Conservation (phyloP, 108 stramenopile species). For the Epithemia pelagica region DNA sequence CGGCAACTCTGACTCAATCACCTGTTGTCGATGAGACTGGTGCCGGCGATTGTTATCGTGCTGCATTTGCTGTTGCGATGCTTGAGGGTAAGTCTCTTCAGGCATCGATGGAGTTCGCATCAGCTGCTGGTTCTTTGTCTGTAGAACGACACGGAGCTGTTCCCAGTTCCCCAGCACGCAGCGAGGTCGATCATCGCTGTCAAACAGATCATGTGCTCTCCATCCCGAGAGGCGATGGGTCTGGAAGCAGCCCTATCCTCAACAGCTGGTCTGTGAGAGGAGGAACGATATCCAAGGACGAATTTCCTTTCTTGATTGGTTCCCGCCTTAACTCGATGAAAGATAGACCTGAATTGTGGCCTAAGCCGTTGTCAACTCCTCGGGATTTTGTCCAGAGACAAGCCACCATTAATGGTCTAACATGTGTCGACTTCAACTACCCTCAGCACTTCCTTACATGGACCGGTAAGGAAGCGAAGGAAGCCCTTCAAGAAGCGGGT, state of each 20-base stretch:
- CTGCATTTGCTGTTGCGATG: constrained; percentile 72
- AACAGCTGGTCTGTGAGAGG: constrained; percentile 3
- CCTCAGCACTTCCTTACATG: constrained; percentile 72
- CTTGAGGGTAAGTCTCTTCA: constrained; percentile 30
- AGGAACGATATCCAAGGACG: not conserved
- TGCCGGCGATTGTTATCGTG: constrained; percentile 81
- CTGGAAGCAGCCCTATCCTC: not conserved
- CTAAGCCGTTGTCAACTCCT: constrained; percentile 20
- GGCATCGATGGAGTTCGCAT: constrained; percentile 58
- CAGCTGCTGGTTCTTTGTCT: constrained; percentile 63
- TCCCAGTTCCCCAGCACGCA: constrained; percentile 48
- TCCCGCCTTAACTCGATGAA: constrained; percentile 85
- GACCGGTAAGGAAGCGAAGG: constrained; percentile 41
- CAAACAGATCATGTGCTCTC: not conserved
- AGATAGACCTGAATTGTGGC: constrained; percentile 59
- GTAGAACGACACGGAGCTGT: constrained; percentile 52
- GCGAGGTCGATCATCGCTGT: constrained; percentile 24
- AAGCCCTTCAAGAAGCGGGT: constrained; percentile 45
- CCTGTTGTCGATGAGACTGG: constrained; percentile 74
- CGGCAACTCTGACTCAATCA: constrained; percentile 22
- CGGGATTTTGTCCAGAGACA: constrained; percentile 62
- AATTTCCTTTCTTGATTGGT: constrained; percentile 67
- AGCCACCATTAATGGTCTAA: constrained; percentile 55
- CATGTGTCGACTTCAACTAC: constrained; percentile 84
- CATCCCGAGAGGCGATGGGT: constrained; percentile 20